Percentiles rank a stretch among this genome's conserved stretches.
These are phyloP conservation scores for Pseudogymnoascus sp. DNA, from an alignment of 2,329 filamentous ascomycete genomes.

Conservation along the genomic window DNA sequence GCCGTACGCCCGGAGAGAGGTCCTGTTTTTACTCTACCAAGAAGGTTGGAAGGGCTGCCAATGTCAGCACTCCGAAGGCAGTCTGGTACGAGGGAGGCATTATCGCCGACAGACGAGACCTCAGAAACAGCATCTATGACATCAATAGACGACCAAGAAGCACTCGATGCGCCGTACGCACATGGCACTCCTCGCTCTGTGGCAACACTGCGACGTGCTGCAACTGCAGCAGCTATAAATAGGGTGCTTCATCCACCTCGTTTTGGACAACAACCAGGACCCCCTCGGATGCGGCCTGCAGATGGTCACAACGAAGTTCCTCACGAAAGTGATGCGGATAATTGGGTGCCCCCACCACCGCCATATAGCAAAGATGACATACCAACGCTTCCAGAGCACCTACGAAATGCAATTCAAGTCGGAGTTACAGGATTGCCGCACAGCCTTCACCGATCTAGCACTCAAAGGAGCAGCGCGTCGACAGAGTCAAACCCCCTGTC, in stretches of 20 bases:
- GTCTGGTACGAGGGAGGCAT: constrained; percentile 12
- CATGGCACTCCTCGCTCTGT: constrained; percentile 63
- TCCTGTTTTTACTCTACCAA: neutral
- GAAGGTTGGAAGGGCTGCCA: neutral
- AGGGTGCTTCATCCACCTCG: constrained; percentile 55
- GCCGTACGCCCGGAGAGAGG: constrained; percentile 14
- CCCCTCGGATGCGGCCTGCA: constrained; percentile 56
- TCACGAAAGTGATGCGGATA: constrained; percentile 80
- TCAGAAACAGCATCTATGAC: constrained; percentile 22
- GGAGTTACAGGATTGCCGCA: constrained; percentile 22
- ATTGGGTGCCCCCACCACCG: constrained; percentile 79
- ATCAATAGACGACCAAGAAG: constrained; percentile 33
- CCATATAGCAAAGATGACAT: constrained; percentile 61
- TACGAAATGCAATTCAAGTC: constrained; percentile 26
- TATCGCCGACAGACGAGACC: constrained; percentile 8
- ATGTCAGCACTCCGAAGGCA: constrained; percentile 2
- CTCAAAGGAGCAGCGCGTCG: constrained; percentile 15
- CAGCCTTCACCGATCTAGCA: constrained; percentile 22
- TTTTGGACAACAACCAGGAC: constrained; percentile 37
- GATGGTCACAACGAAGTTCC: constrained; percentile 65
- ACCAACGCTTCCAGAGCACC: constrained; percentile 27
- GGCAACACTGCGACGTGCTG: constrained; percentile 62
- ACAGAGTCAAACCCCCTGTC: neutral
- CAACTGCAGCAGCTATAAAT: constrained; percentile 67
- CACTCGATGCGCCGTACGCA: constrained; percentile 62